phyloP scores from a whole-genome alignment of 1,284 basidiomycete genomes.

The Tilletia horrida region DNA sequence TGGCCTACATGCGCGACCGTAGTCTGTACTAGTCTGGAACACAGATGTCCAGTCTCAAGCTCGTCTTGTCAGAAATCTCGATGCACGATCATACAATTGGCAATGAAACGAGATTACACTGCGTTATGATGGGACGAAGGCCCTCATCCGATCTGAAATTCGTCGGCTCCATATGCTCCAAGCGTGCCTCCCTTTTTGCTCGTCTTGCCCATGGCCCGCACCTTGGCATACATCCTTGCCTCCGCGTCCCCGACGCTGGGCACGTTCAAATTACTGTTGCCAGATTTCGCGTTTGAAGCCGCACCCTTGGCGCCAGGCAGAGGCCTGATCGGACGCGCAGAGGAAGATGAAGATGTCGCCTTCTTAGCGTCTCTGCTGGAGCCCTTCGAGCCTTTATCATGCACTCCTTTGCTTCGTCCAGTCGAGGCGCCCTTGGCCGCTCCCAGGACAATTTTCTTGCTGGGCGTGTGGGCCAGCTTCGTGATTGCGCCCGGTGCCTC shows the following conservation, averaged over 20 bases:
- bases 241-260: constrained; percentile 62
- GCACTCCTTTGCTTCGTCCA: too few relatives aligned
- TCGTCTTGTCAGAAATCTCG: too few relatives aligned
- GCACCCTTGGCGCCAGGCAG: neutral
- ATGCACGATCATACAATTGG: too few relatives aligned
- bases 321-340: neutral
- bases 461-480: constrained; percentile 7
- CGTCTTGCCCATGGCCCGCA: constrained; percentile 76
- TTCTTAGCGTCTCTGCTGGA: too few relatives aligned
- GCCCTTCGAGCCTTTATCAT: too few relatives aligned
- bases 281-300: neutral
- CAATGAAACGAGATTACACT: too few relatives aligned
- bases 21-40: too few relatives aligned
- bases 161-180: constrained; percentile 65
- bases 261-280: neutral
- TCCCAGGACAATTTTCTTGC: too few relatives aligned
- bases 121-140: too few relatives aligned
- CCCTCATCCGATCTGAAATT: constrained; percentile 45
- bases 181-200: constrained; percentile 76
- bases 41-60: too few relatives aligned
- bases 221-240: constrained; percentile 79
- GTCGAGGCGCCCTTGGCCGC: too few relatives aligned
- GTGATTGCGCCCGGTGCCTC: constrained; percentile 76
- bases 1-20: constrained; percentile 37
- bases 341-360: too few relatives aligned